Conservation (phyloP, 202 grass and related monocot genomes). For the Zizania palustris region DNA sequence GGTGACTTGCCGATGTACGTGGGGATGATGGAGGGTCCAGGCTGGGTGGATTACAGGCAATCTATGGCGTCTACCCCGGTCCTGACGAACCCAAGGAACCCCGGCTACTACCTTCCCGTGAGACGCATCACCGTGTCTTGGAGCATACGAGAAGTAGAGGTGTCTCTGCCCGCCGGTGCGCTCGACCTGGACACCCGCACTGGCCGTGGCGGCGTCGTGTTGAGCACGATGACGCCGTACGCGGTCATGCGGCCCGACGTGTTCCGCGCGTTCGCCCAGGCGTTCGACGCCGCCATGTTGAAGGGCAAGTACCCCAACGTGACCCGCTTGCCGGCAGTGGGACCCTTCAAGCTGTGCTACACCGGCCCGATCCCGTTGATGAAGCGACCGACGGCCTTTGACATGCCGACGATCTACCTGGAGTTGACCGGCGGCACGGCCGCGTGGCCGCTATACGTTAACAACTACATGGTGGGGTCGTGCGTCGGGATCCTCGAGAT, state of each 20-base stretch:
- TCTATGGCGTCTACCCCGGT: conserved; percentile 31
- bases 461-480: neutral
- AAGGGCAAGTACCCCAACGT: neutral
- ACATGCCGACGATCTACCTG: neutral
- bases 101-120: conserved; percentile 38
- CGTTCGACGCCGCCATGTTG: neutral
- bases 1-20: conserved; percentile 40
- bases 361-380: neutral
- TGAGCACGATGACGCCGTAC: too few relatives aligned
- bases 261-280: neutral
- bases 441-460: neutral
- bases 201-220: too few relatives aligned
- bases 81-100: conserved; percentile 1
- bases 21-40: too few relatives aligned
- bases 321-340: neutral
- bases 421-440: neutral
- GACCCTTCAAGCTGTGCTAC: neutral
- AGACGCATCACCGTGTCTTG: conserved; percentile 21
- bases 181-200: too few relatives aligned
- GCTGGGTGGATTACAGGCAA: neutral
- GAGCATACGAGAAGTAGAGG: neutral
- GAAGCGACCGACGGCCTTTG: neutral
- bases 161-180: neutral
- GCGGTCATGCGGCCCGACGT: too few relatives aligned
- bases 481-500: neutral